These are phyloP conservation scores for Handroanthus guayacan DNA, from an alignment of 257 asterid genomes.

Conservation along the genomic window DNA sequence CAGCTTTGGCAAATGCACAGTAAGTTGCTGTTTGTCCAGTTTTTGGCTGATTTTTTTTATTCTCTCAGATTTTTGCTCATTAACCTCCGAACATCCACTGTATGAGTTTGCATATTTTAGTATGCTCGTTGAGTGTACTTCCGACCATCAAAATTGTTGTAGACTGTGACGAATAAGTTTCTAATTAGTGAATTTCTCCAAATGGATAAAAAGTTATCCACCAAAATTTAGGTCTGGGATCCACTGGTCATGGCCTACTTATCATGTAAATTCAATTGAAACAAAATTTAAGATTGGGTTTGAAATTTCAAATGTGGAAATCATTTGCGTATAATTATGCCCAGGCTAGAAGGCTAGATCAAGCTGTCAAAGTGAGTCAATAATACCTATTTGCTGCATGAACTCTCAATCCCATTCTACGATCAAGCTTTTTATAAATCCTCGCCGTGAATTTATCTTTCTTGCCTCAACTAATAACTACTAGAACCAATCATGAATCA, in stretches of 20 bases:
- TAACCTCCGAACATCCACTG: background rate
- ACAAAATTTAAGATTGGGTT: background rate
- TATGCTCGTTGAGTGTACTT: slow-evolving; percentile 11
- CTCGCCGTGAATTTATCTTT: background rate
- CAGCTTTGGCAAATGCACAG: slow-evolving; percentile 99
- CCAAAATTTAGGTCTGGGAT: background rate
- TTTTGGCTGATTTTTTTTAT: slow-evolving; percentile 19
- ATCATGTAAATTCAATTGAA: background rate
- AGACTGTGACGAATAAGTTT: background rate
- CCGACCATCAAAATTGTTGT: slow-evolving; percentile 21
- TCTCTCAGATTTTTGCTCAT: slow-evolving; percentile 5
- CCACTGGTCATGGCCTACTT: background rate
- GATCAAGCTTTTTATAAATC: background rate
- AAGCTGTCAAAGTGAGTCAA: background rate
- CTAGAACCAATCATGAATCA: background rate
- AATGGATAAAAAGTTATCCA: slow-evolving; percentile 15
- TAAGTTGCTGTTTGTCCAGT: slow-evolving; percentile 41
- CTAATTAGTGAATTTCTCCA: slow-evolving; percentile 2
- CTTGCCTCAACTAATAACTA: background rate
- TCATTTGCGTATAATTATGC: background rate
- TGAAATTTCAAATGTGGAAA: background rate
- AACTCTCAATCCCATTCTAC: background rate
- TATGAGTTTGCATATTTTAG: slow-evolving; percentile 20
- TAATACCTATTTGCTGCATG: background rate
- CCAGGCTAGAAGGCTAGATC: background rate